Percentiles rank a stretch among this genome's conserved stretches.
phyloP scores from a whole-genome alignment of 768 basidiomycete genomes.

The Hortiboletus flavorubellus region DNA sequence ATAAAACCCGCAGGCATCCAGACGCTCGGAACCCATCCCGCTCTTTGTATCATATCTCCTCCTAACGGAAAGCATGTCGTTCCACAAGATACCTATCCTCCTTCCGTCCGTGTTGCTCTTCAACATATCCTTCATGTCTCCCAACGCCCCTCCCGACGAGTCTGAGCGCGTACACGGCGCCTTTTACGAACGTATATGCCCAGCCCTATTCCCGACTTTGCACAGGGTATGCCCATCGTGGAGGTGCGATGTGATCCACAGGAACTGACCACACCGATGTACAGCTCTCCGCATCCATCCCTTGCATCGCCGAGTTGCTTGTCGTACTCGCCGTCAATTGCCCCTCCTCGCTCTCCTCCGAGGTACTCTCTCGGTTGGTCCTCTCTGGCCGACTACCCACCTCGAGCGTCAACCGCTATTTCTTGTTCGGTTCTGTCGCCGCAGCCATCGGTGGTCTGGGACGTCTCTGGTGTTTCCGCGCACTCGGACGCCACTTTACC shows the following conservation, averaged over 20 bases:
- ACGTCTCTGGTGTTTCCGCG: conserved; percentile 36
- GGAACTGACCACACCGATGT: conserved; percentile 1
- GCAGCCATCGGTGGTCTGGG: conserved; percentile 30
- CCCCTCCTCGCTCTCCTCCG: conserved; percentile 20
- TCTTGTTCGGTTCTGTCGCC: conserved; percentile 30
- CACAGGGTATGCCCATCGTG: conserved; percentile 20
- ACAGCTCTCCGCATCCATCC: conserved; percentile 27
- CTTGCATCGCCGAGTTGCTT: conserved; percentile 26
- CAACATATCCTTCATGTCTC: conserved; percentile 25
- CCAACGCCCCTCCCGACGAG: conserved; percentile 15
- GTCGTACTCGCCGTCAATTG: conserved; percentile 18
- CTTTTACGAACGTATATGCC: conserved; percentile 25
- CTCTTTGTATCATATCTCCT: background rate
- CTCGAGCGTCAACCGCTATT: conserved; percentile 21
- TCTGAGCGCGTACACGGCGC: conserved; percentile 20
- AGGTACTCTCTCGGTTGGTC: conserved; percentile 18
- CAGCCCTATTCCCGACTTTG: conserved; percentile 16
- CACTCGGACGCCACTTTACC: conserved; percentile 35
- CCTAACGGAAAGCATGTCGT: conserved; percentile 11
- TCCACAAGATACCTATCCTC: conserved; percentile 22
- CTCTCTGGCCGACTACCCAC: conserved; percentile 20
- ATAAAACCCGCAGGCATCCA: conserved; percentile 7
- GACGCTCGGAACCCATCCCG: background rate
- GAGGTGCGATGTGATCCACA: background rate
- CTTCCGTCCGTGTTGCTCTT: conserved; percentile 27